Conservation (phyloP, 306 rosid genomes). For the Acacia melanoxylon region DNA sequence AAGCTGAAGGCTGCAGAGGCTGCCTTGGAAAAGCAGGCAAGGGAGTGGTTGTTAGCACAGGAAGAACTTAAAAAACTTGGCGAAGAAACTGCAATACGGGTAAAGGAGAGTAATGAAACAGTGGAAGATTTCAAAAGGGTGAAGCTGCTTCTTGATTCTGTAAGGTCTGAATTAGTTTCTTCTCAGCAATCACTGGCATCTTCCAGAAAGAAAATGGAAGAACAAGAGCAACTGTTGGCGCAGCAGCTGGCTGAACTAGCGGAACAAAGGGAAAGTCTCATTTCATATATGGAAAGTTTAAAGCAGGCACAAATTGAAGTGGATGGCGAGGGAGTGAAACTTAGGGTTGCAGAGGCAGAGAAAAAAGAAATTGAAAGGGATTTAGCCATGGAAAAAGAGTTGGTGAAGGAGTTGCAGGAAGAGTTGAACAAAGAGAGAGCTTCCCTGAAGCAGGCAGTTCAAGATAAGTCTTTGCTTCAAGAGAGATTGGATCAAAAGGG, state of each 20-base stretch:
- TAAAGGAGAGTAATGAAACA: slow-evolving; percentile 53
- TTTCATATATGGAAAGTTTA: slow-evolving; percentile 61
- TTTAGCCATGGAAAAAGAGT: slow-evolving; percentile 60
- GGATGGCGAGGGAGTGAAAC: slow-evolving; percentile 71
- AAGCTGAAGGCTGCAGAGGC: slow-evolving; percentile 61
- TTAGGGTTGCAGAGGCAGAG: slow-evolving; percentile 55
- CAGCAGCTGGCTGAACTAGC: slow-evolving; percentile 65
- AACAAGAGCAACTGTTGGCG: slow-evolving; percentile 66
- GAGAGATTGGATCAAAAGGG: slow-evolving; percentile 53
- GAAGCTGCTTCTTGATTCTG: slow-evolving; percentile 70
- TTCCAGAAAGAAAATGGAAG: slow-evolving; percentile 71
- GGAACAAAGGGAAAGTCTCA: slow-evolving; percentile 62
- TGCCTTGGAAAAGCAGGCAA: slow-evolving; percentile 70
- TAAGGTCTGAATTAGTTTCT: slow-evolving; percentile 78
- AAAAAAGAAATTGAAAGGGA: slow-evolving; percentile 69
- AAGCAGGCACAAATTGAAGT: slow-evolving; percentile 75
- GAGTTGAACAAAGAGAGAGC: slow-evolving; percentile 67
- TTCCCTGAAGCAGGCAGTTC: slow-evolving; percentile 62
- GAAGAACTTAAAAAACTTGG: slow-evolving; percentile 71
- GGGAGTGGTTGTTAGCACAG: slow-evolving; percentile 76
- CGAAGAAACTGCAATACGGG: slow-evolving; percentile 55
- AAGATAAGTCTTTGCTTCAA: slow-evolving; percentile 57
- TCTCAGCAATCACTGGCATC: slow-evolving; percentile 78
- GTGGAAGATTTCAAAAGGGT: slow-evolving; percentile 64
- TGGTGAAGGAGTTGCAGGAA: slow-evolving; percentile 58